phyloP scores from a whole-genome alignment of 176 grass and related monocot genomes.

The Hyparrhenia diplandra region DNA sequence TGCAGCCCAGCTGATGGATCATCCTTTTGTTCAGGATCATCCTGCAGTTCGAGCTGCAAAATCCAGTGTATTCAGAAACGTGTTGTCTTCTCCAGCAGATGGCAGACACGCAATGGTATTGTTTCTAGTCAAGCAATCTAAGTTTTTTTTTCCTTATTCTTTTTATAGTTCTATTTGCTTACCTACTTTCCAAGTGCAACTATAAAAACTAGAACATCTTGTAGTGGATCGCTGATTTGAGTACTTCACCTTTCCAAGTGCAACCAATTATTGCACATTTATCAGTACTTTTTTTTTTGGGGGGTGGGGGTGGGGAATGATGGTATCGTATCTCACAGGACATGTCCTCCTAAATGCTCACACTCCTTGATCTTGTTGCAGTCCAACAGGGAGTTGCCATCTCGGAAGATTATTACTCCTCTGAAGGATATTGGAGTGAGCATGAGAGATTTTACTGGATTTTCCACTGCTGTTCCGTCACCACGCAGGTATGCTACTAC shows the following conservation, averaged over 20 bases:
- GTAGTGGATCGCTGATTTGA: not conserved
- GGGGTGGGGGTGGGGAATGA: too few relatives aligned
- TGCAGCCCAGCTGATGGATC: constrained; percentile 73
- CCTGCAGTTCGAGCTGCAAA: constrained; percentile 48
- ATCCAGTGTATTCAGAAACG: constrained; percentile 34
- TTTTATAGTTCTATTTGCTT: not conserved
- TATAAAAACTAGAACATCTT: not conserved
- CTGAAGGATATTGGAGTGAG: constrained; percentile 54
- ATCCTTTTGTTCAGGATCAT: constrained; percentile 89
- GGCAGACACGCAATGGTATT: constrained; percentile 33
- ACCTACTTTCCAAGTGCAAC: not conserved
- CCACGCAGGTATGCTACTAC: constrained; percentile 43
- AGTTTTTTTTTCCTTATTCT: not conserved
- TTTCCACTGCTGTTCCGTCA: constrained; percentile 50
- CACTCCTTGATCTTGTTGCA: constrained; percentile 28
- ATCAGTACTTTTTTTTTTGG: not conserved
- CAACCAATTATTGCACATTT: not conserved
- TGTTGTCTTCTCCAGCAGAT: constrained; percentile 36
- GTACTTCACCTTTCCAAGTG: not conserved
- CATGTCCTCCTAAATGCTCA: constrained; percentile 10
- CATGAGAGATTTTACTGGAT: constrained; percentile 33
- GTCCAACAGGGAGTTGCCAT: constrained; percentile 50
- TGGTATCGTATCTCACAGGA: too few relatives aligned
- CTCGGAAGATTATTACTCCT: constrained; percentile 60
- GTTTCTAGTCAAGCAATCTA: not conserved